Evolutionary conservation across 495 filamentous ascomycete genomes (phyloP).

Genomic region (Achaetomiella virescens): DNA sequence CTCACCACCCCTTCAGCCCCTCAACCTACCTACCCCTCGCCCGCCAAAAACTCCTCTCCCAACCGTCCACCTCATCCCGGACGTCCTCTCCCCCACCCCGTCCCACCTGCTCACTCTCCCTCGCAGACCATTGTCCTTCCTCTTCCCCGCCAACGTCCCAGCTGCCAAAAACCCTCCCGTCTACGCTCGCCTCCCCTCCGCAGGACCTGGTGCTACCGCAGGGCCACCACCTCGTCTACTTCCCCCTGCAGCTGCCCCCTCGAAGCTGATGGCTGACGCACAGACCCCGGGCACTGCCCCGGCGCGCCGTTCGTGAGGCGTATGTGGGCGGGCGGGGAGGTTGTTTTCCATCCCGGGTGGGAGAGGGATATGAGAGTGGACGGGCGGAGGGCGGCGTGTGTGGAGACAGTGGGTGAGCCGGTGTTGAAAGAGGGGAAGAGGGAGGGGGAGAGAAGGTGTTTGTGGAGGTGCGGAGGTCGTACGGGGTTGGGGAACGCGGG

Average conservation of each 20-base stretch:
- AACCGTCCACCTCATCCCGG: constrained; percentile 52
- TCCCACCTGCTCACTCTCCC: constrained; percentile 60
- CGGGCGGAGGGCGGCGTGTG: constrained; percentile 49
- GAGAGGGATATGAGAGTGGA: constrained; percentile 35
- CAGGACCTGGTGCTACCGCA: constrained; percentile 39
- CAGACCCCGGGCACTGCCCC: constrained; percentile 64
- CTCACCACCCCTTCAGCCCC: background rate
- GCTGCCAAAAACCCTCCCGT: background rate
- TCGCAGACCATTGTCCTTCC: constrained; percentile 51
- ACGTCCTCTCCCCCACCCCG: constrained; percentile 57
- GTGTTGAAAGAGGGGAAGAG: constrained; percentile 39
- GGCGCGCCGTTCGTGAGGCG: constrained; percentile 57
- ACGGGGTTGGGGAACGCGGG: constrained; percentile 9
- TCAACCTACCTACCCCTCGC: constrained; percentile 12
- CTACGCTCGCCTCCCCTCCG: constrained; percentile 22
- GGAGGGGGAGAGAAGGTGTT: constrained; percentile 34
- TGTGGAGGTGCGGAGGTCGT: constrained; percentile 35
- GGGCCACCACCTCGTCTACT: constrained; percentile 70
- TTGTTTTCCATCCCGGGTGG: constrained; percentile 28
- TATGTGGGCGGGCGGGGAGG: constrained; percentile 73
- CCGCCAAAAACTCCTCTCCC: constrained; percentile 25
- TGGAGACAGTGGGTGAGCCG: constrained; percentile 51
- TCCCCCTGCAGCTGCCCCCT: constrained; percentile 54
- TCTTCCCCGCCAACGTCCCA: constrained; percentile 4
- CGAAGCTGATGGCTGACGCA: constrained; percentile 58